Evolutionary conservation across 2,329 filamentous ascomycete genomes (phyloP), one percentile per base, ranked within the genome.

Genomic region (Phyllosticta capitalensis): DNA sequence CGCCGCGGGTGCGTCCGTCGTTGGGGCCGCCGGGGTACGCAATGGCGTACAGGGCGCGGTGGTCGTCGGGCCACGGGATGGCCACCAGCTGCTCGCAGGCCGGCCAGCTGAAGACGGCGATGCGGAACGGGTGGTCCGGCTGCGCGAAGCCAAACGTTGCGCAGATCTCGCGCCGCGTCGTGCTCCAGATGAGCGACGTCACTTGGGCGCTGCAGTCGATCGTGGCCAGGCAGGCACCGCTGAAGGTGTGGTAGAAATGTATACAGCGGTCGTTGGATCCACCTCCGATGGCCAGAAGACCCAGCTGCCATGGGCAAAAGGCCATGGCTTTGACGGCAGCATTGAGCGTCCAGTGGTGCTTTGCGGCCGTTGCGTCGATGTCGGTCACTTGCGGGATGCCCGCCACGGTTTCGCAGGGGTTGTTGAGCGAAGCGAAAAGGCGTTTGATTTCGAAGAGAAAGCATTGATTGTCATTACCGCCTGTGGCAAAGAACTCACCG

Each of bases 251-350:
- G 73, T 88, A 96, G 76, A 99, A 99, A 74, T 95, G 92, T 61
- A 99, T 96, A 71, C 90, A 90, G 66, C 90, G 90, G 75, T 99
- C 92, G 67, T 95, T 95, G 52, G 89, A 92, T 22, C 94, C 94
- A 48, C 94, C 92, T 2, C 94, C 91, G 1, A 92, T 95, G 14
- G 94, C 94, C 48, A 99, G 75, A 4, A 99, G 80, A 3, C 87
- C 88, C 22, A 88, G 83, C 60, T 92, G 88, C 92, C 92, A 99
- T 0, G 94, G 92, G 63, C 92, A 95, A 73, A 97, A 97, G 1
- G 94, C 91, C 65, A 97, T 94, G 30, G 94, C 94, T 73, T 99
- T 99, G 65, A 97, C 89, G 2, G 94, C 94, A 0, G 92, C 92
- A 24, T 84, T 84, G 70, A 99, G 90, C 10, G 79, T 72, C 83